Evolutionary conservation across 257 asterid genomes (phyloP).

Genomic region (Cruciata laevipes): DNA sequence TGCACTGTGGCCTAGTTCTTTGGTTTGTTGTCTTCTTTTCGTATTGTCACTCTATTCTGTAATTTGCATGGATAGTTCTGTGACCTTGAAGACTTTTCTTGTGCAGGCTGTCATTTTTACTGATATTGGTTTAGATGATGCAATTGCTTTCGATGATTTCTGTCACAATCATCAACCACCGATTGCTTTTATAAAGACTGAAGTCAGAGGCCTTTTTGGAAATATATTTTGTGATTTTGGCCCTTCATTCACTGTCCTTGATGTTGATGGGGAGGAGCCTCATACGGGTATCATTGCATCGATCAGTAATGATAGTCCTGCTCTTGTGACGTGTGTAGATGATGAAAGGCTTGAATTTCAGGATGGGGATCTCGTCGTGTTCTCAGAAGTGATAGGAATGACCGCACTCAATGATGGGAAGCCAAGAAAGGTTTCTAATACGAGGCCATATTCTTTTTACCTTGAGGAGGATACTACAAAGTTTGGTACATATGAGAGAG

Average conservation of each 20-base stretch:
- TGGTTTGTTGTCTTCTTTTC: not conserved
- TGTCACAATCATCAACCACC: conserved; percentile 89
- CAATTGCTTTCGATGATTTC: conserved; percentile 67
- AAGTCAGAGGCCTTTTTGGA: conserved; percentile 89
- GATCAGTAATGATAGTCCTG: conserved; percentile 73
- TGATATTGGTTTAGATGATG: conserved; percentile 47
- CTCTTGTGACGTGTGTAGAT: conserved; percentile 82
- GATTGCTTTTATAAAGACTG: conserved; percentile 81
- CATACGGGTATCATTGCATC: conserved; percentile 92
- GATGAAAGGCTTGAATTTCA: conserved; percentile 96
- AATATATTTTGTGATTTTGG: conserved; percentile 84
- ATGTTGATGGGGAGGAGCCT: conserved; percentile 94
- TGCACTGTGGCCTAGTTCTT: not conserved
- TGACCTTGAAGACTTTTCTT: not conserved
- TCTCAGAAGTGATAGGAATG: conserved; percentile 85
- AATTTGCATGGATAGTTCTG: not conserved
- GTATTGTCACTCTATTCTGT: not conserved
- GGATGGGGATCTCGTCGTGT: conserved; percentile 84
- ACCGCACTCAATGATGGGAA: conserved; percentile 88
- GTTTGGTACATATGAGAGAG: conserved; percentile 66
- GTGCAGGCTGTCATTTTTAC: conserved; percentile 91
- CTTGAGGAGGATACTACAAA: conserved; percentile 85
- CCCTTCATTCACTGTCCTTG: conserved; percentile 75
- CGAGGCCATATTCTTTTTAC: conserved; percentile 72
- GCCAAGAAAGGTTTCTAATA: conserved; percentile 66